Percentiles rank a stretch among this genome's conserved stretches.
These are phyloP conservation scores for Annona cherimola DNA, from an alignment of 164 flowering plant genomes.

Conservation along the genomic window DNA sequence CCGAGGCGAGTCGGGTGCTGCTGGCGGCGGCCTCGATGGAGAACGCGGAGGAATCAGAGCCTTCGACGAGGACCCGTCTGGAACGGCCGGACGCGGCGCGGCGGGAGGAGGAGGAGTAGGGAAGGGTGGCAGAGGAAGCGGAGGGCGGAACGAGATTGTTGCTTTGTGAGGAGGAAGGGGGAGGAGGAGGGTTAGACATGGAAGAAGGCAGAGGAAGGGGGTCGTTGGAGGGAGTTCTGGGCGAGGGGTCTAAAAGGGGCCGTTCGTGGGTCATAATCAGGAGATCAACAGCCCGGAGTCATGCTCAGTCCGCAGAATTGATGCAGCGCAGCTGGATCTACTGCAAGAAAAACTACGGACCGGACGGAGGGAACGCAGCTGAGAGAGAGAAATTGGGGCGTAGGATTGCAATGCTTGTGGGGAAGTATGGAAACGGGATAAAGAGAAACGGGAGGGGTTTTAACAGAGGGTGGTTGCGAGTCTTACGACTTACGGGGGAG, in stretches of 20 bases:
- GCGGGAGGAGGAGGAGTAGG: constrained; percentile 31
- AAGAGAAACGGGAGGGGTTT: neutral
- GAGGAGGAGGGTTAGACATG: neutral
- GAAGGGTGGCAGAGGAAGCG: constrained; percentile 9
- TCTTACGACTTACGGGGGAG: neutral
- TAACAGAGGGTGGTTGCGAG: neutral
- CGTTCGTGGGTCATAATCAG: constrained; percentile 45
- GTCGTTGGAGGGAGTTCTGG: constrained; percentile 20
- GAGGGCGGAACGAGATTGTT: neutral
- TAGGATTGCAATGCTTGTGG: neutral
- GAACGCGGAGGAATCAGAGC: constrained; percentile 1
- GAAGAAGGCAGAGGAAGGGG: constrained; percentile 4
- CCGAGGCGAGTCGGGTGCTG: constrained; percentile 10
- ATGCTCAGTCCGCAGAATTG: neutral
- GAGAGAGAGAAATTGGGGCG: neutral
- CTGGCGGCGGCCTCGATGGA: constrained; percentile 12
- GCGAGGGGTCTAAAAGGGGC: constrained; percentile 42
- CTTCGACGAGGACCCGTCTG: constrained; percentile 3
- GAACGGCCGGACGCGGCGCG: constrained; percentile 37
- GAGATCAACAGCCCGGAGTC: constrained; percentile 24
- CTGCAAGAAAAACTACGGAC: neutral
- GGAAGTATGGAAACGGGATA: neutral
- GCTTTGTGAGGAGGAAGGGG: neutral
- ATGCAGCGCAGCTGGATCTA: neutral
- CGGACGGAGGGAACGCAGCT: neutral